phyloP scores from a whole-genome alignment of 768 basidiomycete genomes.

The Pleurotus cornucopiae region DNA sequence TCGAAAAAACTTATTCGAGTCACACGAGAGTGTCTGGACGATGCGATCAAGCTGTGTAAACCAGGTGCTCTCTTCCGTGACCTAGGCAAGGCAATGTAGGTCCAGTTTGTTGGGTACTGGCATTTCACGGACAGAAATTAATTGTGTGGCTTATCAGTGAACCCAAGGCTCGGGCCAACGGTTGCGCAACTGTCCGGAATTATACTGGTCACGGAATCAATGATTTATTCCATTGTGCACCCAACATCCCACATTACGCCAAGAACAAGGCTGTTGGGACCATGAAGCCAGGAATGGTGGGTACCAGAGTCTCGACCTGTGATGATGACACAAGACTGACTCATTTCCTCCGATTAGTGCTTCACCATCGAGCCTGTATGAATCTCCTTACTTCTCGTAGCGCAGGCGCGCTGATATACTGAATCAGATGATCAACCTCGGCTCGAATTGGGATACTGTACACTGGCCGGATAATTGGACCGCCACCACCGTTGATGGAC shows the following conservation, averaged over 20 bases:
- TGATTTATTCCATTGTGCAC: conserved; percentile 76
- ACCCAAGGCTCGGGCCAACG: conserved; percentile 75
- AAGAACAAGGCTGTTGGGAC: conserved; percentile 90
- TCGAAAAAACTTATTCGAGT: conserved; percentile 78
- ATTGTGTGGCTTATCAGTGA: conserved; percentile 46
- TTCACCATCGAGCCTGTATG: conserved; percentile 81
- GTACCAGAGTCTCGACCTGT: conserved; percentile 15
- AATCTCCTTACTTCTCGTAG: conserved; percentile 1
- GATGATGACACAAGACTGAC: neutral
- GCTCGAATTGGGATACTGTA: conserved; percentile 66
- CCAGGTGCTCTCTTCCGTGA: conserved; percentile 90
- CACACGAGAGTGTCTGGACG: conserved; percentile 80
- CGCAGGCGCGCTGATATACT: conserved; percentile 7
- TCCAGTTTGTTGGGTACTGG: conserved; percentile 11
- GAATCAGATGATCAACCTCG: conserved; percentile 86
- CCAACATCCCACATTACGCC: conserved; percentile 93
- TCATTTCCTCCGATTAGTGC: conserved; percentile 26
- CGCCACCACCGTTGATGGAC: conserved; percentile 88
- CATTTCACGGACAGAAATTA: neutral
- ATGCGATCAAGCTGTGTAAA: conserved; percentile 88
- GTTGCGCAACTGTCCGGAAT: conserved; percentile 86
- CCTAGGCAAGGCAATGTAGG: conserved; percentile 82
- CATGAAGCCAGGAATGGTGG: conserved; percentile 92
- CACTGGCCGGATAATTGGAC: conserved; percentile 99
- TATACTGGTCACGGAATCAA: conserved; percentile 94